Conservation (phyloP, 495 filamentous ascomycete genomes). For the Penicillium argentinense region DNA sequence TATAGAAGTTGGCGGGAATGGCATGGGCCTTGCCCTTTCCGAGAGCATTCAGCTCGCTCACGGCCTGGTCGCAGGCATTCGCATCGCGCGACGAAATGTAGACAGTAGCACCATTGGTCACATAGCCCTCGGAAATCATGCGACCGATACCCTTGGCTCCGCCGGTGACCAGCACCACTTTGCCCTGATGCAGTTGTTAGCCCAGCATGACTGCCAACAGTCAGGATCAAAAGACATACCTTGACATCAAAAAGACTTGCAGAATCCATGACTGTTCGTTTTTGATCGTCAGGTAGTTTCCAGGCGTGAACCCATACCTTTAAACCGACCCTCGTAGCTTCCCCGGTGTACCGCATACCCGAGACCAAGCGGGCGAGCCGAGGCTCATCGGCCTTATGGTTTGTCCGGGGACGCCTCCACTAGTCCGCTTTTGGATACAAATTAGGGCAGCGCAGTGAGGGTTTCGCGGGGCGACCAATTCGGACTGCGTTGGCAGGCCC, state of each 20-base stretch:
- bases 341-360: conserved; percentile 22
- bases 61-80: conserved; percentile 58
- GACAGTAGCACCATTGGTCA: conserved; percentile 76
- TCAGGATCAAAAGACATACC: conserved; percentile 31
- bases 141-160: conserved; percentile 71
- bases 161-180: conserved; percentile 73
- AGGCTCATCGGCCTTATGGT: conserved; percentile 16
- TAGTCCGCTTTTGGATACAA: conserved; percentile 22
- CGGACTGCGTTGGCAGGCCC: conserved; percentile 2
- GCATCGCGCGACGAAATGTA: conserved; percentile 78
- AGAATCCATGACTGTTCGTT: conserved; percentile 48
- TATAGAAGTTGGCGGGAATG: conserved; percentile 72
- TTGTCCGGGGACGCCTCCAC: conserved; percentile 4
- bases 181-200: conserved; percentile 52
- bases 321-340: conserved; percentile 14
- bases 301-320: conserved; percentile 5
- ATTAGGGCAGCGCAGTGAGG: conserved; percentile 31
- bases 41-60: conserved; percentile 58
- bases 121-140: conserved; percentile 80
- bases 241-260: conserved; percentile 58
- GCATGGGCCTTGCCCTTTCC: conserved; percentile 62
- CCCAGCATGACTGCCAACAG: background rate
- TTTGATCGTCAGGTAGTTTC: conserved; percentile 1
- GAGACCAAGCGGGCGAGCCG: conserved; percentile 22
- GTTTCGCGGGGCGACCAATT: conserved; percentile 39